Evolutionary conservation across 2,329 filamentous ascomycete genomes (phyloP).

Genomic region (Cytospora piceicola): DNA sequence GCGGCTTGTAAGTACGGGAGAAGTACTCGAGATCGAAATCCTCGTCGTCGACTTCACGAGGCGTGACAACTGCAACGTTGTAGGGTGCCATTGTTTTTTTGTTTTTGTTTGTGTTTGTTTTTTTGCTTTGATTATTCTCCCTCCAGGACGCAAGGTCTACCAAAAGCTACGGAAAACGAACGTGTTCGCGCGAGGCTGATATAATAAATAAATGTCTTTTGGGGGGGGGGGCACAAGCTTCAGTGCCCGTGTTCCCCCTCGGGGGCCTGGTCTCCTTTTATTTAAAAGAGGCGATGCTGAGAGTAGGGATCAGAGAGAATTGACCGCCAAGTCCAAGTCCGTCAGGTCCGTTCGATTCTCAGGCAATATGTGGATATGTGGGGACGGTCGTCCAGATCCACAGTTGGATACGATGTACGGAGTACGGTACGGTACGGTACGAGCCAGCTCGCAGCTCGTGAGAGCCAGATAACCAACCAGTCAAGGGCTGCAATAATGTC

Average conservation of each 20-base stretch:
- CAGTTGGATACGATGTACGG: conserved; percentile 30
- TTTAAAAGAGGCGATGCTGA: conserved; percentile 21
- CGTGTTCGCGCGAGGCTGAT: conserved; percentile 20
- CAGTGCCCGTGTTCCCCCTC: conserved; percentile 9
- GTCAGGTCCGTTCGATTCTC: conserved; percentile 23
- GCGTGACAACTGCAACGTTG: conserved; percentile 22
- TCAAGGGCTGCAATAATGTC: background rate
- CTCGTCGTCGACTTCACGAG: conserved; percentile 44
- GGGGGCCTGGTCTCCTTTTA: conserved; percentile 25
- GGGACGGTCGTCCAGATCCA: conserved; percentile 23
- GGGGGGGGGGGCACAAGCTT: background rate
- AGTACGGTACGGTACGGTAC: conserved; percentile 1
- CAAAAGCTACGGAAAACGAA: conserved; percentile 30
- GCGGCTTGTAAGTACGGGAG: conserved; percentile 63
- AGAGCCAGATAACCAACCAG: background rate
- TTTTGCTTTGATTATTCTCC: conserved; percentile 13
- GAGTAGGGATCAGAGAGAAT: conserved; percentile 24
- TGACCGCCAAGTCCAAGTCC: conserved; percentile 29
- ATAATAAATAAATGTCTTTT: conserved; percentile 1
- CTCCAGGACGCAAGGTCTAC: conserved; percentile 25
- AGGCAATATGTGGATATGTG: conserved; percentile 31
- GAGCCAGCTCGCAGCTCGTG: background rate
- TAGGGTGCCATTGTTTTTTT: conserved; percentile 27
- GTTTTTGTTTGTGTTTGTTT: background rate
- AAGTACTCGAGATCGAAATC: conserved; percentile 60